These are phyloP conservation scores for Mycocentrospora acerina DNA, from an alignment of 2,329 filamentous ascomycete species.

Conservation along the genomic window DNA sequence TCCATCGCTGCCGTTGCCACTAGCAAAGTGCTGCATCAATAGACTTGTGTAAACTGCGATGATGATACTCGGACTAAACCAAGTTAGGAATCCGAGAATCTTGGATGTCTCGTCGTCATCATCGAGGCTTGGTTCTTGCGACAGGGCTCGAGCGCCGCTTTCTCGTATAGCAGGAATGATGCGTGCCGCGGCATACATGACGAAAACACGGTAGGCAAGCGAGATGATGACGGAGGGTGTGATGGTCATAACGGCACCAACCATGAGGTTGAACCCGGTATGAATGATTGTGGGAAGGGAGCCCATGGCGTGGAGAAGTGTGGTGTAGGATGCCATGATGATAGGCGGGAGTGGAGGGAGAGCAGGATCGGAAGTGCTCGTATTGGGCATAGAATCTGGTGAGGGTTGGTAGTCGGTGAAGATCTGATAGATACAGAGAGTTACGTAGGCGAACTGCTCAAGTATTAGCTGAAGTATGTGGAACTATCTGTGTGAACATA, in stretches of 20 bases:
- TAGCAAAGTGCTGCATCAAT: slow-evolving; percentile 89
- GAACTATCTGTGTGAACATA: slow-evolving; percentile 23
- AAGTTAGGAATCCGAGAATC: slow-evolving; percentile 80
- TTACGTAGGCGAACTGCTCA: slow-evolving; percentile 80
- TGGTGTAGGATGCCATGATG: slow-evolving; percentile 98
- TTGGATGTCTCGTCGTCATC: slow-evolving; percentile 81
- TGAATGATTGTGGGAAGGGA: slow-evolving; percentile 81
- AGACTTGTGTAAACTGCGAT: slow-evolving; percentile 96
- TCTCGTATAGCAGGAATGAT: slow-evolving; percentile 94
- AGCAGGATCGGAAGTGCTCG: slow-evolving; percentile 68
- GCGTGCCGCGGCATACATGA: slow-evolving; percentile 91
- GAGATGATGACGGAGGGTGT: slow-evolving; percentile 96
- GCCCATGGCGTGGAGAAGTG: slow-evolving; percentile 79
- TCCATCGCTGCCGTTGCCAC: slow-evolving; percentile 54
- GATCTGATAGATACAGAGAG: slow-evolving; percentile 98
- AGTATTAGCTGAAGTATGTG: slow-evolving; percentile 6
- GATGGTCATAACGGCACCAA: slow-evolving; percentile 91
- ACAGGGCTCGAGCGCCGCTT: slow-evolving; percentile 77
- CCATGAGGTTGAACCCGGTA: slow-evolving; percentile 80
- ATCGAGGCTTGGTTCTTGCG: slow-evolving; percentile 81
- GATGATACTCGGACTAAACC: slow-evolving; percentile 92
- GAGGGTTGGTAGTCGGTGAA: slow-evolving; percentile 97
- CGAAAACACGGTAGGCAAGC: slow-evolving; percentile 87
- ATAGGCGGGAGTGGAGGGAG: slow-evolving; percentile 96
- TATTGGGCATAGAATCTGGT: slow-evolving; percentile 54